Conservation (phyloP, 2,329 filamentous ascomycete genomes). For the Ophiostoma novo-ulmi region DNA sequence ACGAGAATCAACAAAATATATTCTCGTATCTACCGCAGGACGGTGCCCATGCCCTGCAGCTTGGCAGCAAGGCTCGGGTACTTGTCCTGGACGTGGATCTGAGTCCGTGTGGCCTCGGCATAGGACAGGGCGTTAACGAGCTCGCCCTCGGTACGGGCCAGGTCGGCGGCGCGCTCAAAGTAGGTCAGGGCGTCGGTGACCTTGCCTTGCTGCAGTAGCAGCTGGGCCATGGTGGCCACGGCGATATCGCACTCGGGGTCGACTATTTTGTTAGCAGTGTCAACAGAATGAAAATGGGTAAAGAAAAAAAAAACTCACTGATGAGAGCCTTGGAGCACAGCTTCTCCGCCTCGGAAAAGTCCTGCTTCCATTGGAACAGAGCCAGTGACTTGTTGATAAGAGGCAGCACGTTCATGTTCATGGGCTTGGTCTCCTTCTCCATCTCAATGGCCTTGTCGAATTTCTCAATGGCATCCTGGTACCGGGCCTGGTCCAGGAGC, state of each 20-base stretch:
- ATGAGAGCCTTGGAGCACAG: constrained; percentile 96
- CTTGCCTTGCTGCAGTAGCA: constrained; percentile 95
- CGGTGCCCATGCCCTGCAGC: constrained; percentile 52
- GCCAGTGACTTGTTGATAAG: constrained; percentile 98
- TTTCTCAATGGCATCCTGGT: constrained; percentile 90
- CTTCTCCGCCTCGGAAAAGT: constrained; percentile 90
- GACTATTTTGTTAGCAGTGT: constrained; percentile 53
- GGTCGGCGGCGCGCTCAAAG: constrained; percentile 92
- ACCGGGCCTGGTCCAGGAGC: constrained; percentile 93
- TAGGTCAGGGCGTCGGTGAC: constrained; percentile 92
- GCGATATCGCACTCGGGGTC: constrained; percentile 98
- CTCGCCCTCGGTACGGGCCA: constrained; percentile 89
- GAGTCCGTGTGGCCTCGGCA: constrained; percentile 91
- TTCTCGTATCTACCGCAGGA: constrained; percentile 29
- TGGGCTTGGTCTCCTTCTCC: constrained; percentile 90
- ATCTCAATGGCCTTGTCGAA: constrained; percentile 98
- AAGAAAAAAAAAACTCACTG: constrained; percentile 57
- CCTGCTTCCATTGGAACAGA: constrained; percentile 97
- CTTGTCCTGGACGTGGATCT: constrained; percentile 85
- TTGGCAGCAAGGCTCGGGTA: constrained; percentile 74
- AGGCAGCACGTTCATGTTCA: constrained; percentile 95
- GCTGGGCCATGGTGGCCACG: constrained; percentile 96
- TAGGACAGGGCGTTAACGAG: constrained; percentile 95
- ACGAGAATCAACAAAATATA: neutral
- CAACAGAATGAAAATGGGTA: neutral